Conservation (phyloP, 805 yeast genomes). For the Nakazawaea peltata region DNA sequence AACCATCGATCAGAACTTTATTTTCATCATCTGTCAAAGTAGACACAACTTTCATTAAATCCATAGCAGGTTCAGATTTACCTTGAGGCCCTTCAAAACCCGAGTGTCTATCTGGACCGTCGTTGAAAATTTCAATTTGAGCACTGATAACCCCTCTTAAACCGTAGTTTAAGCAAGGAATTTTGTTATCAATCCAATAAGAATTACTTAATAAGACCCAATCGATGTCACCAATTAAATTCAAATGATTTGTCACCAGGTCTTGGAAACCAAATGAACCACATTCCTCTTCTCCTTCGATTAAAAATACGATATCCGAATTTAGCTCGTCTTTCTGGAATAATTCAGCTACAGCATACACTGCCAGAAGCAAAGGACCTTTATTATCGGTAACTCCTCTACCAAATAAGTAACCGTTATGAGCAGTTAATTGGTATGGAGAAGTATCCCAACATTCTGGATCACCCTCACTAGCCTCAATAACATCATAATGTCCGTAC, state of each 20-base stretch:
- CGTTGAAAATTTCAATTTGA: constrained; percentile 60
- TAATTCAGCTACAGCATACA: constrained; percentile 78
- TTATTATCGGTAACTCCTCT: constrained; percentile 94
- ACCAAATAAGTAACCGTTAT: constrained; percentile 81
- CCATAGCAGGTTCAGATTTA: constrained; percentile 90
- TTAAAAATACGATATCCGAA: constrained; percentile 70
- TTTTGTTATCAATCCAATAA: constrained; percentile 84
- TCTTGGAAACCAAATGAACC: constrained; percentile 83
- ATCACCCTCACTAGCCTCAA: constrained; percentile 50
- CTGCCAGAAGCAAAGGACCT: constrained; percentile 85
- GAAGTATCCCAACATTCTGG: constrained; percentile 63
- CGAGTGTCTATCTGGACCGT: constrained; percentile 84
- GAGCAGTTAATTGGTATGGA: constrained; percentile 70
- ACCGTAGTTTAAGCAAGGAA: constrained; percentile 92
- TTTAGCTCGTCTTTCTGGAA: constrained; percentile 40
- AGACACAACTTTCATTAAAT: constrained; percentile 65
- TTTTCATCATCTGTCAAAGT: constrained; percentile 53
- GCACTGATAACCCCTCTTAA: constrained; percentile 86
- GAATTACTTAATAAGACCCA: constrained; percentile 89
- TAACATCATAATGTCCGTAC: constrained; percentile 97
- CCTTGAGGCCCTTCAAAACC: constrained; percentile 98
- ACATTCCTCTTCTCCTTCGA: constrained; percentile 95
- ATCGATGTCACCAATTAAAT: constrained; percentile 65
- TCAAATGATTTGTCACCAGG: constrained; percentile 44
- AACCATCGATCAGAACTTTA: constrained; percentile 54